A percentile compares a stretch with the other conserved stretches of the same genome.
Evolutionary conservation across 1,284 basidiomycete genomes (phyloP).

Genomic region (Ganoderma meredithae): DNA sequence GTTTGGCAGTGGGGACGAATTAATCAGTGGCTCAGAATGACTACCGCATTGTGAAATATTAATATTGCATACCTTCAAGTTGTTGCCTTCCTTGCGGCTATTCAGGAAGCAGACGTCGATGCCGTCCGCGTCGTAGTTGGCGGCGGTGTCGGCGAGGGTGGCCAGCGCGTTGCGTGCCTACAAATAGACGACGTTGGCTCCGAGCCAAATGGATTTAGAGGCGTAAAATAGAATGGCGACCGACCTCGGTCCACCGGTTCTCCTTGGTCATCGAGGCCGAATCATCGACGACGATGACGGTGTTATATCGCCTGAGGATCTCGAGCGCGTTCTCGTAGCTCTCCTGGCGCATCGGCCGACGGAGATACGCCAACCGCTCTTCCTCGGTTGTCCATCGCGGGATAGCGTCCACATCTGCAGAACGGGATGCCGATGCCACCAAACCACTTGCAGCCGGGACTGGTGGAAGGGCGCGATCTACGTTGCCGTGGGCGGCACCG

Average conservation of each 20-base stretch:
- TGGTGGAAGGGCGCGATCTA: neutral
- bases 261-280: constrained; percentile 60
- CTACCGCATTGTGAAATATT: no score
- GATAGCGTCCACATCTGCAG: neutral
- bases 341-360: constrained; percentile 38
- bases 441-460: neutral
- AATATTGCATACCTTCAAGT: constrained; percentile 44
- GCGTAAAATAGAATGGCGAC: neutral
- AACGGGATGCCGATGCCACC: neutral
- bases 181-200: constrained; percentile 13
- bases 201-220: neutral
- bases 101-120: constrained; percentile 62
- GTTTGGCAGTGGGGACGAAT: neutral
- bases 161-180: constrained; percentile 53
- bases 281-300: constrained; percentile 64
- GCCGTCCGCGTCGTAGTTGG: constrained; percentile 55
- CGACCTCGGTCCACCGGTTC: constrained; percentile 55
- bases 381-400: constrained; percentile 2
- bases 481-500: neutral
- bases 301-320: constrained; percentile 55
- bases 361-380: constrained; percentile 28
- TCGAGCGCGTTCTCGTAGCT: constrained; percentile 52
- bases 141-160: constrained; percentile 50
- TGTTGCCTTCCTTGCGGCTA: constrained; percentile 38
- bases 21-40: neutral